Evolutionary conservation across 345 rosid species (phyloP).

Genomic region (Rhodamnia rubescens): DNA sequence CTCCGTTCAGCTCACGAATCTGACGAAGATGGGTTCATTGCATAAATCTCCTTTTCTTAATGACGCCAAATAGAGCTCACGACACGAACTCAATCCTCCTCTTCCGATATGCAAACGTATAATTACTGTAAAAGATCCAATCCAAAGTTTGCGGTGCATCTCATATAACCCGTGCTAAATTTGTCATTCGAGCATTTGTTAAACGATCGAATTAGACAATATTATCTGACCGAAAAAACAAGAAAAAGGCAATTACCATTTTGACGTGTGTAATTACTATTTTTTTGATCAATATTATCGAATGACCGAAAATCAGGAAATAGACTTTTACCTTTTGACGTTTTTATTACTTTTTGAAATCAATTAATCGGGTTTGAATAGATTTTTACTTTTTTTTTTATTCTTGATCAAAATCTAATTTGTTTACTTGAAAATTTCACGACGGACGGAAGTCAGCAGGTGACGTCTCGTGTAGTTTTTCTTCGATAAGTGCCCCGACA

Average conservation of each 20-base stretch:
- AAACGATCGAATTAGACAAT: not conserved
- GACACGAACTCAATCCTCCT: not conserved
- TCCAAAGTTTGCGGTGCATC: not conserved
- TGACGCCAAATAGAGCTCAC: not conserved
- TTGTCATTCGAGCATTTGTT: not conserved
- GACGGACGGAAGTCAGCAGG: rapidly evolving
- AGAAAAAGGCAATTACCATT: not conserved
- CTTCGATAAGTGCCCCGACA: not conserved
- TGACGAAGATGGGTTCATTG: not conserved
- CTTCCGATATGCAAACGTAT: not conserved
- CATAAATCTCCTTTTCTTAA: not conserved
- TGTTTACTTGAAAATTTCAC: not conserved
- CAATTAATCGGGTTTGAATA: too few species aligned
- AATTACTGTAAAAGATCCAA: not conserved
- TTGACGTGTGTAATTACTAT: not conserved
- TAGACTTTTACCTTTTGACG: too few species aligned
- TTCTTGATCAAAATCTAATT: not conserved
- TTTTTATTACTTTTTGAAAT: too few species aligned
- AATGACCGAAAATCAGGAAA: too few species aligned
- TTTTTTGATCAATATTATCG: too few species aligned
- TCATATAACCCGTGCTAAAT: too few species aligned
- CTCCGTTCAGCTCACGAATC: not conserved
- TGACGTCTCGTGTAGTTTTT: rapidly evolving
- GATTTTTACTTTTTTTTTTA: rapidly evolving
- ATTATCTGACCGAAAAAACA: too few species aligned